Percentiles rank a stretch among this genome's conserved stretches.
Conservation (phyloP, 768 basidiomycete genomes). For the Mycena vitilis region DNA sequence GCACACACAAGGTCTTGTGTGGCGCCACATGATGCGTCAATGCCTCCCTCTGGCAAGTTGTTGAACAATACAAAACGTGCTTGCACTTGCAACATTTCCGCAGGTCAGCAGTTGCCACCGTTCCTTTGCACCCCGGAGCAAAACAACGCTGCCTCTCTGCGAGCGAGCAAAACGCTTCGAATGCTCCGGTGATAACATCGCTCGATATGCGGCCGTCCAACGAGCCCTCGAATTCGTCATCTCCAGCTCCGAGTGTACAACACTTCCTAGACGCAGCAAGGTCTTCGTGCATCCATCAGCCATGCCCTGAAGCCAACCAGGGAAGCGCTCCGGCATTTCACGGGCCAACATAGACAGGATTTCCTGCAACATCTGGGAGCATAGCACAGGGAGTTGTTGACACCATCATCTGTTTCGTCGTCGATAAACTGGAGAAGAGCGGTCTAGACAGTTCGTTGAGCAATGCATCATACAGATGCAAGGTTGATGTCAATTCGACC, state of each 20-base stretch:
- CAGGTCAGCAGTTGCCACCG: not conserved
- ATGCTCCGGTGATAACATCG: not conserved
- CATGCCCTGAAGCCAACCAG: not conserved
- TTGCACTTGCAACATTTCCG: not conserved
- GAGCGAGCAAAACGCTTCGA: slow-evolving; percentile 1
- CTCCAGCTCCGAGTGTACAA: not conserved
- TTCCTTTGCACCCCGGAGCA: not conserved
- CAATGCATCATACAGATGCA: not conserved
- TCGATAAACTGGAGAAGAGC: not conserved
- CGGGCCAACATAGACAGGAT: not conserved
- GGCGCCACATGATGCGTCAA: not conserved
- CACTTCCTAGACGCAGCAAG: slow-evolving; percentile 4
- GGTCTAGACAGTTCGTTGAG: not conserved
- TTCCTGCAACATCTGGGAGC: not conserved
- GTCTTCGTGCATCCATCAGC: slow-evolving; percentile 1
- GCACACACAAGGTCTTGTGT: not conserved
- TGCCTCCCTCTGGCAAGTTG: slow-evolving; percentile 6
- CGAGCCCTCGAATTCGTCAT: not conserved
- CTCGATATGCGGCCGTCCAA: not conserved
- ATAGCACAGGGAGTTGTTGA: not conserved
- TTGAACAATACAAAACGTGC: slow-evolving; percentile 7
- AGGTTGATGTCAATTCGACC: not conserved
- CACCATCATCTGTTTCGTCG: not conserved
- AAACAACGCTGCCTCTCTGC: slow-evolving; percentile 5
- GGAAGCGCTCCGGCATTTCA: not conserved